These are phyloP conservation scores for Malassezia sp. DNA, from an alignment of 1,284 basidiomycete genomes.

Conservation along the genomic window DNA sequence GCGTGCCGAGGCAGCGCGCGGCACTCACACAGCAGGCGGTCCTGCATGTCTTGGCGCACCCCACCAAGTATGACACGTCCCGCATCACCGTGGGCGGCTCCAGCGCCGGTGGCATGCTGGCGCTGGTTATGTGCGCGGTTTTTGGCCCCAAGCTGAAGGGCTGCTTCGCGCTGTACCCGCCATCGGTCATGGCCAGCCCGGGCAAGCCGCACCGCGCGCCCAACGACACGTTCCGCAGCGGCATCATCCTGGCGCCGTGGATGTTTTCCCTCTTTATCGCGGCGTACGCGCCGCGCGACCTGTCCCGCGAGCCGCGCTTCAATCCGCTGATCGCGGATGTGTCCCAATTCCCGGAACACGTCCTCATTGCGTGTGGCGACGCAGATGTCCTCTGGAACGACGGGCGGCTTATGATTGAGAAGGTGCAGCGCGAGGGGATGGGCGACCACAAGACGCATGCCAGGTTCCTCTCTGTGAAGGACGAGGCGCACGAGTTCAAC, in stretches of 20 bases:
- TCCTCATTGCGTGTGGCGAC: conserved; percentile 27
- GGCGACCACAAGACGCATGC: conserved; percentile 6
- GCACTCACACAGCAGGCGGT: too few relatives aligned
- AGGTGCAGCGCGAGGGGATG: conserved; percentile 19
- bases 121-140: conserved; percentile 20
- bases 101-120: conserved; percentile 34
- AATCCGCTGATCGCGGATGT: conserved; percentile 18
- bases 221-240: conserved; percentile 17
- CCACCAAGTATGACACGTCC: conserved; percentile 17
- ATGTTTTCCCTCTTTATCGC: conserved; percentile 21
- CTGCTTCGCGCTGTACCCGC: conserved; percentile 23
- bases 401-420: conserved; percentile 22
- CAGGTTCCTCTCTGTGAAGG: conserved; percentile 21
- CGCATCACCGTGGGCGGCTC: conserved; percentile 31
- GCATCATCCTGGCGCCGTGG: conserved; percentile 19
- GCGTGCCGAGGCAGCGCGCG: too few relatives aligned
- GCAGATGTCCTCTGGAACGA: conserved; percentile 29
- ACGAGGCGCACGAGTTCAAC: conserved; percentile 40
- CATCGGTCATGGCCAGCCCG: conserved; percentile 18
- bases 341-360: conserved; percentile 17
- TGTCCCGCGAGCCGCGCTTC: conserved; percentile 21
- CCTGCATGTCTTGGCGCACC: conserved; percentile 20
- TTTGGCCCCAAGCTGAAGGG: conserved; percentile 26
- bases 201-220: conserved; percentile 1
- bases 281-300: conserved; percentile 19